Conservation (phyloP, 2,329 filamentous ascomycete genomes). For the Gaeumannomyces sp. region DNA sequence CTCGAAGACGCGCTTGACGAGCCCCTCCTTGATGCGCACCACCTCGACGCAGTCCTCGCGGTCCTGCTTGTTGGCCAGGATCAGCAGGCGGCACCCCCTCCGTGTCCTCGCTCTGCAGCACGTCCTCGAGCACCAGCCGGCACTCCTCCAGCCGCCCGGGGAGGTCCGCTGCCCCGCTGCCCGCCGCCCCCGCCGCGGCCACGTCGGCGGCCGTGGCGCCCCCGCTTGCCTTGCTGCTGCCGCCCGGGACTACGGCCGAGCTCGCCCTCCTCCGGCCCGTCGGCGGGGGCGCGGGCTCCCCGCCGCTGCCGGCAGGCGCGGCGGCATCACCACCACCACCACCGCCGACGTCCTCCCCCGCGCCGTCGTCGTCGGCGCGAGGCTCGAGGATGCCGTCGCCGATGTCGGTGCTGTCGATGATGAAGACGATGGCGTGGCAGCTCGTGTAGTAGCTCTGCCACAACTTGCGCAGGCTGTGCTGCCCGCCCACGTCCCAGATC, state of each 20-base stretch:
- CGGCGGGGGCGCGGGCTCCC: not conserved
- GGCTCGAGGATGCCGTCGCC: constrained; percentile 66
- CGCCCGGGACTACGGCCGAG: not conserved
- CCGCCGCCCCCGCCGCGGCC: not conserved
- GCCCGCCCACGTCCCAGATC: constrained; percentile 96
- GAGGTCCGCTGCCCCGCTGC: not conserved
- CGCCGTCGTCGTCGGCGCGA: not conserved
- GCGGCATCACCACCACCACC: not conserved
- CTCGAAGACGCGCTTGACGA: constrained; percentile 93
- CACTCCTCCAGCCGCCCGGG: constrained; percentile 75
- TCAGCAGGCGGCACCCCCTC: constrained; percentile 86
- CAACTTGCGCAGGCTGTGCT: constrained; percentile 78
- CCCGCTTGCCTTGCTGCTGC: not conserved
- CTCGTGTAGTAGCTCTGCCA: constrained; percentile 95
- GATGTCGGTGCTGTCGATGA: constrained; percentile 92
- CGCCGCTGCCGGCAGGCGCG: not conserved
- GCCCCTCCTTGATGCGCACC: constrained; percentile 91
- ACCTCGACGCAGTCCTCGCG: constrained; percentile 96
- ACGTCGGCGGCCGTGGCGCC: constrained; percentile 4
- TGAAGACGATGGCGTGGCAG: constrained; percentile 96
- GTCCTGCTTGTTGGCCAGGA: constrained; percentile 97
- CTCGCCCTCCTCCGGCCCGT: not conserved
- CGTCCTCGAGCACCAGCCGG: constrained; percentile 79
- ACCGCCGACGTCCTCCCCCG: constrained; percentile 16
- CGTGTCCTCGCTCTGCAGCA: constrained; percentile 79